Percentiles rank a stretch among this genome's conserved stretches.
These are phyloP conservation scores for Nicotiana benthamiana DNA, from an alignment of 257 asterid species.

Conservation along the genomic window DNA sequence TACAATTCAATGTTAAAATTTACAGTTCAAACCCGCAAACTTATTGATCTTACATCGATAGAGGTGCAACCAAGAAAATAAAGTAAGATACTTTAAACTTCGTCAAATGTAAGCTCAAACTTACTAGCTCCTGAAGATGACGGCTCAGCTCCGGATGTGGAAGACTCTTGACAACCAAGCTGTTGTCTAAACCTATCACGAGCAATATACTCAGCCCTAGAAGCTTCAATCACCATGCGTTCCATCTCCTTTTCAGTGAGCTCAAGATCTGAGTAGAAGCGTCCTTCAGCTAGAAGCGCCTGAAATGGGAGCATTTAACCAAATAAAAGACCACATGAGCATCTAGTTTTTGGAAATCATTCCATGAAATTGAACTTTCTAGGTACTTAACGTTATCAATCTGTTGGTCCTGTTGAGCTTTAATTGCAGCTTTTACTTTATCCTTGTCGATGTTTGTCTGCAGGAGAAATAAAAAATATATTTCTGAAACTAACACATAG, in stretches of 20 bases:
- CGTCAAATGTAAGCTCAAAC: constrained; percentile 20
- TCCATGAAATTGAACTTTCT: not conserved
- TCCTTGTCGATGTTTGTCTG: constrained; percentile 63
- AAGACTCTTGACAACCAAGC: constrained; percentile 54
- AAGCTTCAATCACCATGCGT: constrained; percentile 94
- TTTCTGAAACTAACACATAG: not conserved
- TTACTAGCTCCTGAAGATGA: constrained; percentile 94
- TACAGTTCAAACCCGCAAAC: not conserved
- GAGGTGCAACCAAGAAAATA: not conserved
- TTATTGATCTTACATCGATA: not conserved
- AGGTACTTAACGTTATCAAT: constrained; percentile 60
- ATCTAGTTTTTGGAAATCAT: not conserved
- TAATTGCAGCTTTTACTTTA: constrained; percentile 92
- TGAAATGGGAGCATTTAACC: constrained; percentile 23
- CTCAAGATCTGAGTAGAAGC: constrained; percentile 93
- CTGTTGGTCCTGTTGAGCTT: constrained; percentile 98
- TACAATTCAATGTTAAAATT: constrained; percentile 12
- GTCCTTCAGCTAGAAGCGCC: constrained; percentile 98
- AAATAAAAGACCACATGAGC: not conserved
- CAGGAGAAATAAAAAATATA: not conserved
- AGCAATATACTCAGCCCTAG: constrained; percentile 80
- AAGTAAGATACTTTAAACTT: not conserved
- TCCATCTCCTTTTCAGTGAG: constrained; percentile 95
- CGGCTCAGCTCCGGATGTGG: constrained; percentile 89
- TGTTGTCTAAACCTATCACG: constrained; percentile 59